phyloP scores from a whole-genome alignment of 495 filamentous ascomycete species.

The Evansstolkia leycettana region DNA sequence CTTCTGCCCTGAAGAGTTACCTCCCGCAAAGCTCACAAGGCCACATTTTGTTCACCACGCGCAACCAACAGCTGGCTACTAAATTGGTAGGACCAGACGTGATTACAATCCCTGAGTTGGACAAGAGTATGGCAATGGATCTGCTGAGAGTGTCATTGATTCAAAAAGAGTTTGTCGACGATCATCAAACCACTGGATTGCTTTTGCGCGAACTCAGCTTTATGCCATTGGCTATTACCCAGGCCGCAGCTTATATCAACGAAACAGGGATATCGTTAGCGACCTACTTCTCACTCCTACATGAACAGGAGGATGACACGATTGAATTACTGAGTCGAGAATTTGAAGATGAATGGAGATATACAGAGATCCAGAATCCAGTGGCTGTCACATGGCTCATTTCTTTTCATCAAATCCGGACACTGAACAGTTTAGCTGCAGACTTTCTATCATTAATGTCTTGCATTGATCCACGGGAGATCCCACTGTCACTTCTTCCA shows the following conservation, averaged over 20 bases:
- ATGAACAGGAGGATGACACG: slow-evolving; percentile 19
- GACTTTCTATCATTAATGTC: slow-evolving; percentile 24
- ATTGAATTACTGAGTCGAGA: slow-evolving; percentile 24
- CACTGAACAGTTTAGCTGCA: slow-evolving; percentile 14
- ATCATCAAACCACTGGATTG: slow-evolving; percentile 1
- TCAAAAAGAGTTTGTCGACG: slow-evolving; percentile 3
- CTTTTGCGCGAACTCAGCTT: slow-evolving; percentile 20
- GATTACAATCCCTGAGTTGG: slow-evolving; percentile 6
- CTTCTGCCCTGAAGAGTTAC: slow-evolving; percentile 4
- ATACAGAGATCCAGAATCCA: slow-evolving; percentile 24
- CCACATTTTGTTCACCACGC: slow-evolving; percentile 12
- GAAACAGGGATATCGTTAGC: slow-evolving; percentile 17
- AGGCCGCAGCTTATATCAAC: slow-evolving; percentile 29
- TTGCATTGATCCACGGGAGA: slow-evolving; percentile 16
- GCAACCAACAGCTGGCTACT: slow-evolving; percentile 9
- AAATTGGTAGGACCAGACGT: slow-evolving; percentile 5
- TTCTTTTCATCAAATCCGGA: slow-evolving; percentile 30
- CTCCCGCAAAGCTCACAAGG: slow-evolving; percentile 1
- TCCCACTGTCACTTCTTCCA: slow-evolving; percentile 17
- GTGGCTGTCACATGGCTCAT: slow-evolving; percentile 36
- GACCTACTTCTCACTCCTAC: slow-evolving; percentile 26
- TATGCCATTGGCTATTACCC: slow-evolving; percentile 36
- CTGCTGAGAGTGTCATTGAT: slow-evolving; percentile 10
- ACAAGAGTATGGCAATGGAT: slow-evolving; percentile 8
- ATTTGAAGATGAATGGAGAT: slow-evolving; percentile 24